Evolutionary conservation across 163 green algal genomes (phyloP).

Genomic region (Volvox carteri): DNA sequence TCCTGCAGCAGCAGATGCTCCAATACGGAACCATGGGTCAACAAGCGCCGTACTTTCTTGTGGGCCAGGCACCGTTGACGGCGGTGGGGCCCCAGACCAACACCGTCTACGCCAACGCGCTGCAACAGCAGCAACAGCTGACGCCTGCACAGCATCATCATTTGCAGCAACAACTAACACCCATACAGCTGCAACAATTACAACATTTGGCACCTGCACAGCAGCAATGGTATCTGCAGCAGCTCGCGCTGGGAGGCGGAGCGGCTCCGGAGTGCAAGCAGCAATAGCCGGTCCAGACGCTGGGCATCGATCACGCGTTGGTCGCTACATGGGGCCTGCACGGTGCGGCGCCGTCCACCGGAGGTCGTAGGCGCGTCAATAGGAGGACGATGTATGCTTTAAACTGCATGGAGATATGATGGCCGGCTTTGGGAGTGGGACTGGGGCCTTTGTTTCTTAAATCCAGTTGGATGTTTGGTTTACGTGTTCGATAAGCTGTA

Average conservation of each 20-base stretch:
- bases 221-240: constrained; percentile 43
- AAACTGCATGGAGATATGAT: too few species aligned
- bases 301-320: too few species aligned
- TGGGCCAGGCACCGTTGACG: neutral
- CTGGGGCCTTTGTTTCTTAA: too few species aligned
- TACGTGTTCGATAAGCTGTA: too few species aligned
- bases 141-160: constrained; percentile 38
- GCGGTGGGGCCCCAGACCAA: neutral
- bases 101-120: constrained; percentile 8
- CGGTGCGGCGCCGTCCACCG: too few species aligned
- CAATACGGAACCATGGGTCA: neutral
- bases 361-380: too few species aligned
- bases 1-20: constrained; percentile 39
- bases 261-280: constrained; percentile 28
- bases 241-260: neutral
- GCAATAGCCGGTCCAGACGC: too few species aligned
- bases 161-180: constrained; percentile 25
- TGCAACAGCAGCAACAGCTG: neutral
- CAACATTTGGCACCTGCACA: constrained; percentile 32
- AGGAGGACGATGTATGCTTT: too few species aligned
- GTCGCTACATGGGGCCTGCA: too few species aligned
- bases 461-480: too few species aligned
- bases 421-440: too few species aligned
- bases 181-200: constrained; percentile 40
- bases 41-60: constrained; percentile 8